Evolutionary conservation across 176 grass and related monocot species (phyloP).

Genomic region (Lolium perenne): DNA sequence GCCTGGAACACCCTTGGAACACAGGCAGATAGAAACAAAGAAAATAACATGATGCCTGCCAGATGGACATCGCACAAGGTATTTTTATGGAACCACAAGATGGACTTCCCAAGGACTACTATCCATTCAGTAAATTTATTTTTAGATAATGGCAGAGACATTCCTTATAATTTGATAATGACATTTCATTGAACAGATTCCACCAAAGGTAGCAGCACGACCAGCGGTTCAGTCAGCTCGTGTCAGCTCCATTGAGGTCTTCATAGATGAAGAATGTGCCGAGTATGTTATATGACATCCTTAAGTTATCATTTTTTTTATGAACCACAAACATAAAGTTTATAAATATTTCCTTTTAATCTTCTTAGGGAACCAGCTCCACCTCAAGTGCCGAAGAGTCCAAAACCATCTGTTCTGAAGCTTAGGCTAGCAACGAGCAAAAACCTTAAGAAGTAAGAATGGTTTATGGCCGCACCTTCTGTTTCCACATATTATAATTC

Average conservation of each 20-base stretch:
- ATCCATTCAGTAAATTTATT: not conserved
- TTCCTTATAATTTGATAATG: conserved; percentile 21
- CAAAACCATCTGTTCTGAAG: conserved; percentile 68
- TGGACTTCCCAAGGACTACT: not conserved
- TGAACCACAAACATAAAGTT: not conserved
- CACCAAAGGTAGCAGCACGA: conserved; percentile 56
- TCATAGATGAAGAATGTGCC: conserved; percentile 70
- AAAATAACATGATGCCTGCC: conserved; percentile 72
- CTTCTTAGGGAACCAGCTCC: conserved; percentile 59
- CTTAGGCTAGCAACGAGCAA: conserved; percentile 74
- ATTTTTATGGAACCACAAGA: conserved; percentile 17
- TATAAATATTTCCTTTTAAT: not conserved
- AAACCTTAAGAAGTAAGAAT: conserved; percentile 82
- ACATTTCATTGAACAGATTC: conserved; percentile 54
- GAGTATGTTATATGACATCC: conserved; percentile 58
- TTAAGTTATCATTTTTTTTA: conserved; percentile 33
- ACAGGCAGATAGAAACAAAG: conserved; percentile 84
- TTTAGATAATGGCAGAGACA: not conserved
- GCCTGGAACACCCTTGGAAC: conserved; percentile 75
- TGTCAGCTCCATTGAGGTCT: conserved; percentile 65
- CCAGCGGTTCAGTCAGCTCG: conserved; percentile 47
- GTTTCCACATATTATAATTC: not conserved
- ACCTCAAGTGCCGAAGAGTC: conserved; percentile 56
- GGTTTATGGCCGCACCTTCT: conserved; percentile 3
- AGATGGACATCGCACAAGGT: conserved; percentile 95